Evolutionary conservation across 1,139 yeast genomes (phyloP), one percentile per base, ranked within the genome.

Genomic region (Nadsonia starkeyi-henricii): DNA sequence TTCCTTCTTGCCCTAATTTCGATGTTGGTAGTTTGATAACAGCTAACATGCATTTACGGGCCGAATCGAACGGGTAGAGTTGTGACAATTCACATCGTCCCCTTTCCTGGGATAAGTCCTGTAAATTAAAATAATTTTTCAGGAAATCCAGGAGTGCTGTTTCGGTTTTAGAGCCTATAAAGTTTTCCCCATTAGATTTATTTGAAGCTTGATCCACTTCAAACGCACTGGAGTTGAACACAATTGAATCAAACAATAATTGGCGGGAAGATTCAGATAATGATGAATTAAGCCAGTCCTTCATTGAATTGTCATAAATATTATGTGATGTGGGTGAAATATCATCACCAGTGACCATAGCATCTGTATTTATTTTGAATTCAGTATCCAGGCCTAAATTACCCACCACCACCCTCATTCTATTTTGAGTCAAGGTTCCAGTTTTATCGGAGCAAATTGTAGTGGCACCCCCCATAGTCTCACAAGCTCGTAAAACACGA

Each of bases 401-500:
- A 4, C 91, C 95, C 50, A 75, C 75, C 8, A 86, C 95, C 13
- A 91, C 85, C 45, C 89, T 77, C 98, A 91, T 91, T 59, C 73
- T 74, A 64, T 91, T 91, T 64, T 88, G 94, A 1, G 98, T 91
- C 51, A 91, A 73, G 13, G 98, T 91, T 52, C 98, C 98, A 1
- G 98, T 91, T 64, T 91, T 91, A 67, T 91, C 98, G 0, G 96
- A 86, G 65, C 98, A 91, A 48, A 91, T 74, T 2, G 96, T 91
- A 15, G 98, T 91, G 2, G 97, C 98, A 45, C 95, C 89, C 45
- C 98, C 98, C 98, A 91, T 91, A 17, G 96, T 91, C 66, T 91
- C 98, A 74, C 98, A 91, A 45, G 95, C 82, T 59, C 81, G 81
- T 57, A 91, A 72, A 5, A 86, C 95, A 58, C 98, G 78, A n/a